Evolutionary conservation across 306 rosid species (phyloP).

Genomic region (Astragalus glycyphyllos): DNA sequence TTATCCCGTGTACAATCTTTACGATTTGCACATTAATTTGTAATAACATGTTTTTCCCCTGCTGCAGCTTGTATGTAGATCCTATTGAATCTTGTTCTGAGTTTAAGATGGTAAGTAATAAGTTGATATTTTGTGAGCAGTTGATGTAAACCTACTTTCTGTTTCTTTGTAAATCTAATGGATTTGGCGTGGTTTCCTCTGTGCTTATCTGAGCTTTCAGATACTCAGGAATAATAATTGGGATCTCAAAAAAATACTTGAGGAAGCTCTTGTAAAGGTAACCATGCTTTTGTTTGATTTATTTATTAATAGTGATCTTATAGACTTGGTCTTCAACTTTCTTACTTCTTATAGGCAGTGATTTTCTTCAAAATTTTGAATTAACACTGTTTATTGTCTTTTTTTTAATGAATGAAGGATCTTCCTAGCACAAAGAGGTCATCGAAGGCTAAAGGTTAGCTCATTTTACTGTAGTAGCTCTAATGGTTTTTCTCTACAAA

Average conservation of each 20-base stretch:
- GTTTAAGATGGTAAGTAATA: constrained; percentile 62
- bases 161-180: constrained; percentile 17
- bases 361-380: constrained; percentile 36
- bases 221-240: constrained; percentile 51
- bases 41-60: constrained; percentile 34
- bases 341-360: constrained; percentile 25
- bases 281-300: constrained; percentile 6
- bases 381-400: constrained; percentile 33
- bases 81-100: constrained; percentile 59
- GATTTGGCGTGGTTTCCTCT: constrained; percentile 20
- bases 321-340: constrained; percentile 6
- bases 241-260: constrained; percentile 45
- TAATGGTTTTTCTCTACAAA: constrained; percentile 25
- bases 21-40: background rate
- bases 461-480: constrained; percentile 11
- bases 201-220: constrained; percentile 48
- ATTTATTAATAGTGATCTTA: background rate
- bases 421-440: constrained; percentile 51
- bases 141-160: constrained; percentile 17
- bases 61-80: constrained; percentile 65
- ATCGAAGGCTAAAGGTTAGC: constrained; percentile 57
- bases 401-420: constrained; percentile 43
- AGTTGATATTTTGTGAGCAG: constrained; percentile 39
- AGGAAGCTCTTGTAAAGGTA: constrained; percentile 63
- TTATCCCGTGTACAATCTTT: constrained; percentile 19